Conservation (phyloP, 2,329 filamentous ascomycete species). For the Xylariales sp. region DNA sequence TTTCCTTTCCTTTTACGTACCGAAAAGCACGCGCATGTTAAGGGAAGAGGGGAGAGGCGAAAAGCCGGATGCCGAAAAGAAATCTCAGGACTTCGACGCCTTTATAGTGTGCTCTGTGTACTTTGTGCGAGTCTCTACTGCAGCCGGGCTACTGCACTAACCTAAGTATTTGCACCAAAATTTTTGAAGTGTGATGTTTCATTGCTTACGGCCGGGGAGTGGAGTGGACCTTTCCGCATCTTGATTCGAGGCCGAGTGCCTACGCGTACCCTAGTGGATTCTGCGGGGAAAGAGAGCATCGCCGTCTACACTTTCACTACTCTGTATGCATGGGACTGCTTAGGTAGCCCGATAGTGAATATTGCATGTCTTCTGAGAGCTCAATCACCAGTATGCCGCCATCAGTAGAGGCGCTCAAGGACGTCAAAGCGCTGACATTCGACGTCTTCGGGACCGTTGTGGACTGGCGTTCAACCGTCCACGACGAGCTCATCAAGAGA, state of each 20-base stretch:
- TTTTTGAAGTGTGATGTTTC: neutral
- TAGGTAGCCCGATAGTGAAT: neutral
- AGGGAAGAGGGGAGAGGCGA: neutral
- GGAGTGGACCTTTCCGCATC: neutral
- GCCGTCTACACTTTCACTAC: neutral
- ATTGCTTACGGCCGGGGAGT: neutral
- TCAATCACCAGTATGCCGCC: conserved; percentile 14
- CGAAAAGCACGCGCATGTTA: neutral
- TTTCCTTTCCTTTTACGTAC: neutral
- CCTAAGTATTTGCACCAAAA: neutral
- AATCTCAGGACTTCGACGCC: neutral
- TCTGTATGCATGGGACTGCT: neutral
- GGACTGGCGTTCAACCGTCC: conserved; percentile 78
- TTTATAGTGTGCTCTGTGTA: neutral
- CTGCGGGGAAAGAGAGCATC: conserved; percentile 20
- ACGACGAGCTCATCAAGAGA: conserved; percentile 64
- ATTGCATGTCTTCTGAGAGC: neutral
- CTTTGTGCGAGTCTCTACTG: neutral
- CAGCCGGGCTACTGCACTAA: no score
- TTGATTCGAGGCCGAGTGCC: neutral
- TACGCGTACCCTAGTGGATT: conserved; percentile 5
- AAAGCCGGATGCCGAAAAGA: neutral
- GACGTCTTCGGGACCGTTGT: conserved; percentile 86
- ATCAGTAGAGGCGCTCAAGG: conserved; percentile 35
- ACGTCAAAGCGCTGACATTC: conserved; percentile 72